These are phyloP conservation scores for Lachnellula occidentalis DNA, from an alignment of 2,329 filamentous ascomycete species.

Conservation along the genomic window DNA sequence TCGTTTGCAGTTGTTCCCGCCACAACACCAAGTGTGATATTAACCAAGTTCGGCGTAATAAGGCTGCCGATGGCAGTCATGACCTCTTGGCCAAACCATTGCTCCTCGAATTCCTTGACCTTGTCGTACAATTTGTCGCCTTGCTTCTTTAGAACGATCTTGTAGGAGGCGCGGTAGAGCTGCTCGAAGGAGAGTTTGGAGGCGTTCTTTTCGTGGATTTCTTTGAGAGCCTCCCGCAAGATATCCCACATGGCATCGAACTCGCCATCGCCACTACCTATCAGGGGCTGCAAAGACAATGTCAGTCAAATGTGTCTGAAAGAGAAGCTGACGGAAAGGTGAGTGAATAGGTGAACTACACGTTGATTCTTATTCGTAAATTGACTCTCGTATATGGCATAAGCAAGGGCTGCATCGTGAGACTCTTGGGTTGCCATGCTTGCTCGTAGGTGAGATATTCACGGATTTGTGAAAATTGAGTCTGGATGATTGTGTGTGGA, in stretches of 20 bases:
- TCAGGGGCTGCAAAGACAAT: slow-evolving; percentile 38
- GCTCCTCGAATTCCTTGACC: slow-evolving; percentile 74
- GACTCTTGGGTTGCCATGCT: neutral
- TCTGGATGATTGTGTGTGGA: neutral
- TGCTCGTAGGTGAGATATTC: neutral
- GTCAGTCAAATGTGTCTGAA: neutral
- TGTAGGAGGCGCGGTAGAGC: slow-evolving; percentile 89
- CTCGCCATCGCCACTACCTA: slow-evolving; percentile 56
- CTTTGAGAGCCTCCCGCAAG: slow-evolving; percentile 68
- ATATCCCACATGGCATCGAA: slow-evolving; percentile 83
- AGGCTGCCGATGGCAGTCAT: slow-evolving; percentile 63
- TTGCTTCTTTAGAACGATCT: slow-evolving; percentile 84
- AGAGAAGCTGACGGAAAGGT: neutral
- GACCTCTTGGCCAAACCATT: slow-evolving; percentile 73
- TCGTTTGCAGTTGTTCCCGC: slow-evolving; percentile 66
- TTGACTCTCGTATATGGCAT: neutral
- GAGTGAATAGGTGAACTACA: neutral
- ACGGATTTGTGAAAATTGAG: neutral
- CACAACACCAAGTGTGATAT: slow-evolving; percentile 51
- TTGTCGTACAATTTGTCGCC: slow-evolving; percentile 75
- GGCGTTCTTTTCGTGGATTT: slow-evolving; percentile 90
- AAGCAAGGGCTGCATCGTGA: neutral
- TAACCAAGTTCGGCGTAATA: slow-evolving; percentile 63
- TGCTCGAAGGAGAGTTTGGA: slow-evolving; percentile 90
- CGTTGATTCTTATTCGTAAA: neutral